Evolutionary conservation across 305 asterid species (phyloP).

Genomic region (Nicotiana rustica): DNA sequence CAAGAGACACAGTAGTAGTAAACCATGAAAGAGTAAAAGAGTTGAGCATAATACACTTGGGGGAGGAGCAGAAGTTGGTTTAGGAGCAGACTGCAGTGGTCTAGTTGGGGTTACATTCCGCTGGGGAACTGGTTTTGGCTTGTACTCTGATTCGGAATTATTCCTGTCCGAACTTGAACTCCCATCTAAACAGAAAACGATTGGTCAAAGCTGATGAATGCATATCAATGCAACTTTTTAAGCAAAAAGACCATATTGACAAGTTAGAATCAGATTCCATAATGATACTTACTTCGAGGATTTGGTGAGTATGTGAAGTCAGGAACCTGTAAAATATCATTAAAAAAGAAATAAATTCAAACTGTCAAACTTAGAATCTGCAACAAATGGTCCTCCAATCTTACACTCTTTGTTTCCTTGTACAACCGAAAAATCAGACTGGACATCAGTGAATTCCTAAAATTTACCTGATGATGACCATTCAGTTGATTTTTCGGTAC

Average conservation of each 20-base stretch:
- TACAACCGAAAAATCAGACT: conserved; percentile 35
- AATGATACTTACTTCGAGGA: conserved; percentile 67
- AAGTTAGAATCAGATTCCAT: conserved; percentile 36
- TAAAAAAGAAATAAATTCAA: conserved; percentile 35
- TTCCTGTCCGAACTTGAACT: conserved; percentile 75
- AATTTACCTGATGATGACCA: conserved; percentile 88
- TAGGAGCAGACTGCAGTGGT: conserved; percentile 70
- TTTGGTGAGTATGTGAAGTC: conserved; percentile 88
- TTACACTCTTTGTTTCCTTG: conserved; percentile 13
- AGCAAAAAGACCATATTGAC: not conserved
- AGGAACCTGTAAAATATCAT: conserved; percentile 65
- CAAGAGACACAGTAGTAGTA: not conserved
- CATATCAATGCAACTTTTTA: conserved; percentile 14
- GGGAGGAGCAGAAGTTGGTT: conserved; percentile 73
- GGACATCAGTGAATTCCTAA: conserved; percentile 38
- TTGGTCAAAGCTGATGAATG: conserved; percentile 28
- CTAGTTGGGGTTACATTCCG: conserved; percentile 71
- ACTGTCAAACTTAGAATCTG: conserved; percentile 33
- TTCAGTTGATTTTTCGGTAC: conserved; percentile 64
- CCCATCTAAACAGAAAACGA: conserved; percentile 58
- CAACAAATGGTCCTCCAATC: conserved; percentile 30
- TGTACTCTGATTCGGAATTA: conserved; percentile 63
- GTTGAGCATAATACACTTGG: conserved; percentile 57
- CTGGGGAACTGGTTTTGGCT: conserved; percentile 65
- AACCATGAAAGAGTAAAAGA: conserved; percentile 30